Percentiles rank a stretch among this genome's conserved stretches.
Evolutionary conservation across 495 filamentous ascomycete genomes (phyloP).

Genomic region (Sordaria brevicollis): DNA sequence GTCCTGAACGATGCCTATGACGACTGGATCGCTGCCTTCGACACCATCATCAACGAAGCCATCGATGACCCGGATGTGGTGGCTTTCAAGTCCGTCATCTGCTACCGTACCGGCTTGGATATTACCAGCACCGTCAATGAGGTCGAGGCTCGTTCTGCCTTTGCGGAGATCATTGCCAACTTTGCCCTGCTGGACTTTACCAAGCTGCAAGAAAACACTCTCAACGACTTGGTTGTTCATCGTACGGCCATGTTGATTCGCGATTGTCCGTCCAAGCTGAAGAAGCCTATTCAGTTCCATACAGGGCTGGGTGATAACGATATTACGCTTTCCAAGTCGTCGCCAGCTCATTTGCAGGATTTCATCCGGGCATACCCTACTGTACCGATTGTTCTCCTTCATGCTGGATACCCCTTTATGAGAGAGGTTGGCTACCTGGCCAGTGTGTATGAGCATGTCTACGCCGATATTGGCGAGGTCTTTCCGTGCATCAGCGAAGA

Average conservation of each 20-base stretch:
- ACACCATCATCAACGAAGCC: conserved; percentile 36
- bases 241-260: conserved; percentile 40
- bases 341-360: conserved; percentile 66
- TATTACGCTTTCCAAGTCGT: conserved; percentile 56
- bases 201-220: conserved; percentile 50
- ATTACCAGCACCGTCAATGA: conserved; percentile 26
- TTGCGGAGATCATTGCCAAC: conserved; percentile 21
- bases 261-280: conserved; percentile 22
- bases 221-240: conserved; percentile 60
- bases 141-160: conserved; percentile 9
- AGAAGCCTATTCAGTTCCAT: conserved; percentile 79
- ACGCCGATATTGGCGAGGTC: conserved; percentile 77
- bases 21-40: conserved; percentile 19
- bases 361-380: conserved; percentile 60
- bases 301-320: conserved; percentile 82
- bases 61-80: conserved; percentile 59
- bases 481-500: conserved; percentile 75
- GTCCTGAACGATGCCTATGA: conserved; percentile 22
- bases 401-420: conserved; percentile 78
- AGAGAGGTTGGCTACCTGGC: conserved; percentile 76
- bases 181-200: conserved; percentile 10
- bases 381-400: conserved; percentile 70
- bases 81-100: conserved; percentile 79
- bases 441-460: conserved; percentile 69
- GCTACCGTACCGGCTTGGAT: conserved; percentile 70